Evolutionary conservation across 1,284 basidiomycete genomes (phyloP).

Genomic region (Apiotrichum gracile): DNA sequence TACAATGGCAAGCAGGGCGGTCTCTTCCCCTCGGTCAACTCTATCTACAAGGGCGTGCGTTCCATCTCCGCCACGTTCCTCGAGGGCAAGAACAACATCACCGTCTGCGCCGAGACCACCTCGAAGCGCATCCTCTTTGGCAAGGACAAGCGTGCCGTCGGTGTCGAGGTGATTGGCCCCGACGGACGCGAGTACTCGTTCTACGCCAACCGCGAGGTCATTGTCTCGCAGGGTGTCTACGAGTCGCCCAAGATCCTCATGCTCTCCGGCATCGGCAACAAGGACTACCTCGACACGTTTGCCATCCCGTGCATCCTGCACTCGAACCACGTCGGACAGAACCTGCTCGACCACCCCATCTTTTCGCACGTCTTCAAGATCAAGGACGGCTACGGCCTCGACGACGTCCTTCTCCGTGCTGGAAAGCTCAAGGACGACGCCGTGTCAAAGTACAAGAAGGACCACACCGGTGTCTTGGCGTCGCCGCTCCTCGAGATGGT

Average conservation of each 20-base stretch:
- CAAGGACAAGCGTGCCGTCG: slow-evolving; percentile 7
- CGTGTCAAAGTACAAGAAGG: slow-evolving; percentile 5
- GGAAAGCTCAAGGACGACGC: slow-evolving; percentile 1
- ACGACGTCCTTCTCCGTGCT: slow-evolving; percentile 8
- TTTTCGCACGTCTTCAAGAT: slow-evolving; percentile 16
- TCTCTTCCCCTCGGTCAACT: slow-evolving; percentile 11
- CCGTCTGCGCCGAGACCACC: slow-evolving; percentile 1
- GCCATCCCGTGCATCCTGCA: slow-evolving; percentile 17
- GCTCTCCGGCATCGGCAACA: slow-evolving; percentile 11
- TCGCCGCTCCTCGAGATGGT: slow-evolving; percentile 12
- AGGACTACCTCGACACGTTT: slow-evolving; percentile 5
- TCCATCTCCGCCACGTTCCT: slow-evolving; percentile 7
- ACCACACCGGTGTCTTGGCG: slow-evolving; percentile 1
- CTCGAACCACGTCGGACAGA: slow-evolving; percentile 63
- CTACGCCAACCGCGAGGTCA: slow-evolving; percentile 12
- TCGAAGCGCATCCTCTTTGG: slow-evolving; percentile 11
- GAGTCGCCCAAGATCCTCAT: slow-evolving; percentile 12
- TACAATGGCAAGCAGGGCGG: slow-evolving; percentile 6
- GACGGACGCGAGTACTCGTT: slow-evolving; percentile 11
- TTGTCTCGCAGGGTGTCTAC: slow-evolving; percentile 12
- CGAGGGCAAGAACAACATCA: slow-evolving; percentile 10
- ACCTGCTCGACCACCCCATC: slow-evolving; percentile 60
- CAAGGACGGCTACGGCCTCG: slow-evolving; percentile 15
- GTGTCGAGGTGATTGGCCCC: slow-evolving; percentile 10
- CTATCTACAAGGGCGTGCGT: slow-evolving; percentile 6